These are phyloP conservation scores for Euphorbia pulcherrima DNA, from an alignment of 345 rosid species.

Conservation along the genomic window DNA sequence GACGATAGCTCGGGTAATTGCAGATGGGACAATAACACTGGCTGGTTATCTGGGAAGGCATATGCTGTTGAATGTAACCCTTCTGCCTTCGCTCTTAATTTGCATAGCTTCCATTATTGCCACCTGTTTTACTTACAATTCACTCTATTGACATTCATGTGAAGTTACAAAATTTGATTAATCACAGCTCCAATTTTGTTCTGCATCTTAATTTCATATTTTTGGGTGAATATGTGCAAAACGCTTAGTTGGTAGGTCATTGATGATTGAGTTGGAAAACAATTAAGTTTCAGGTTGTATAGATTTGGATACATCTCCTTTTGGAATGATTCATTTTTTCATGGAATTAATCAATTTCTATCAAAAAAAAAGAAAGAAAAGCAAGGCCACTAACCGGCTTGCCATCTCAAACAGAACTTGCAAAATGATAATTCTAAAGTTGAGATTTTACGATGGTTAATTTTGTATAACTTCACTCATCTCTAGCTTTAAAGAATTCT, in stretches of 20 bases:
- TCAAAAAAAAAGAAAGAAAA: too few species aligned
- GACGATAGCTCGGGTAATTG: conserved; percentile 89
- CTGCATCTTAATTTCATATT: too few species aligned
- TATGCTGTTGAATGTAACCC: conserved; percentile 70
- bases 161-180: background rate
- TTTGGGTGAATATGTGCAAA: conserved; percentile 4
- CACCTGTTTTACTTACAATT: conserved; percentile 86
- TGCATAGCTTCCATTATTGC: conserved; percentile 74
- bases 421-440: too few species aligned
- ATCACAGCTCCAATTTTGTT: too few species aligned
- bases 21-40: conserved; percentile 84
- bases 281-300: conserved; percentile 4
- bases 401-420: too few species aligned
- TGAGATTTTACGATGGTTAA: too few species aligned
- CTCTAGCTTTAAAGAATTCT: too few species aligned
- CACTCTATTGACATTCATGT: conserved; percentile 54
- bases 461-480: too few species aligned
- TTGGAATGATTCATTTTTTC: background rate
- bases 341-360: too few species aligned
- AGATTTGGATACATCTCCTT: too few species aligned
- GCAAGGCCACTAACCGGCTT: too few species aligned
- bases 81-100: conserved; percentile 76
- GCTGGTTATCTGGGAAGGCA: conserved; percentile 82
- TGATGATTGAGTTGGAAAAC: conserved; percentile 6
- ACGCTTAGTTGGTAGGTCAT: background rate